Evolutionary conservation across 352 stramenopile species (phyloP), one percentile per base, ranked within the genome.

Genomic region (Pythium scleroteichum): DNA sequence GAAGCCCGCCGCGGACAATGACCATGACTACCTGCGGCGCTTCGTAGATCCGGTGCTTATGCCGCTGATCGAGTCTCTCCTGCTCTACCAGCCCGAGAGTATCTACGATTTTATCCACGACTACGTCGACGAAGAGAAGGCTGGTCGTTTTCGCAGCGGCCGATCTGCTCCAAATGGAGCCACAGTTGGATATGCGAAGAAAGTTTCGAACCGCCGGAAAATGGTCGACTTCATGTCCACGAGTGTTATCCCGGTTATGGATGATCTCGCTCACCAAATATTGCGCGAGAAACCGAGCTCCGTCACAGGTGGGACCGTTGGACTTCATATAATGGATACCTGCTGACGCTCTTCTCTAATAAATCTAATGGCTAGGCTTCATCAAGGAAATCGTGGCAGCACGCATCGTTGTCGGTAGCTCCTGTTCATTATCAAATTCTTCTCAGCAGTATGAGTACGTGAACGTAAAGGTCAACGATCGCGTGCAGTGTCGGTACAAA

Each of bases 191-290:
- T 87, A 89, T 35, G 80, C 80, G 13, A 89, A 79, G 46, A 90
- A 88, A 53, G 75, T 91, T 16, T 76, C 80, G 3, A 87, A 79
- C 32, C 85, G 81, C 12, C 74, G 72, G 13, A 87, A 86, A 45
- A 94, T 92, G 85, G 81, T 85, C 26, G 79, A 91, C 35, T 94
- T 90, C 59, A 92, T 94, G 82, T 86, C 82, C 17, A 88, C 81
- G 44, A 92, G 73, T 33, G 82, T 92, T 27, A 88, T 94, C 39
- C 85, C 85, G 22, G 72, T 94, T 32, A 94, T 94, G 81, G 82
- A 94, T 53, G 82, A 92, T 53, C 70, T 94, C 4, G 82, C 85
- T 22, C 83, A 83, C 39, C 82, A 92, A 59, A 91, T 94, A 60
- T 51, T 94, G 23, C 77, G 79, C 33, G 78, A 88, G 29, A 87